Percentiles rank a stretch among this genome's conserved stretches.
Conservation (phyloP, 805 yeast species). For the Tetrapisispora taiwanensis region DNA sequence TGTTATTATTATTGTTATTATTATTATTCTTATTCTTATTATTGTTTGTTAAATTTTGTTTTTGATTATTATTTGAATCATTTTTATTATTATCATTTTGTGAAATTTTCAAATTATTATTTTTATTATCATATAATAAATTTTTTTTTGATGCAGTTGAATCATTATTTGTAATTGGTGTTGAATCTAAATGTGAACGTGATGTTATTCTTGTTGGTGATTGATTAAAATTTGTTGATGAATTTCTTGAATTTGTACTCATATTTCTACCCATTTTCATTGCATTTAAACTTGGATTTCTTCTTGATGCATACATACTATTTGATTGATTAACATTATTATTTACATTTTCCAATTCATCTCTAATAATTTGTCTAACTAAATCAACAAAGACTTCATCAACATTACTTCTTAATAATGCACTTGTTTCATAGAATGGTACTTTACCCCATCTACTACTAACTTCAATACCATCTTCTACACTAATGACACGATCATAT, state of each 20-base stretch:
- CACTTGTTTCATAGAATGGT: conserved; percentile 88
- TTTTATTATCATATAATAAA: neutral
- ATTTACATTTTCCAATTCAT: conserved; percentile 22
- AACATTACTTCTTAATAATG: conserved; percentile 81
- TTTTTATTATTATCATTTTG: neutral
- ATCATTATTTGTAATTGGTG: neutral
- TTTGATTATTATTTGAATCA: neutral
- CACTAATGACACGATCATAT: conserved; percentile 61
- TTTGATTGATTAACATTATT: conserved; percentile 1
- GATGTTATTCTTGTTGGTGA: conserved; percentile 3
- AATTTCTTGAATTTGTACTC: neutral
- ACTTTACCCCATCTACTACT: conserved; percentile 82
- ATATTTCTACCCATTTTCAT: neutral
- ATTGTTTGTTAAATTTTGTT: neutral
- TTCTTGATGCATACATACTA: conserved; percentile 4
- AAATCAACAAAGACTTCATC: conserved; percentile 85
- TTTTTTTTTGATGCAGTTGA: neutral
- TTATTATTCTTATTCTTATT: neutral
- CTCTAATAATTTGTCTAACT: conserved; percentile 66
- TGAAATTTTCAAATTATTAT: neutral
- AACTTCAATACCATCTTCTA: conserved; percentile 73
- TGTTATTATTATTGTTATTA: neutral
- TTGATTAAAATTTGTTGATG: neutral
- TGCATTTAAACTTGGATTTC: conserved; percentile 7
- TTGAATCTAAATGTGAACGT: conserved; percentile 1